Base-by-base conservation (phyloP, 352 stramenopile genomes). In the Phytophthora tentaculata region DNA sequence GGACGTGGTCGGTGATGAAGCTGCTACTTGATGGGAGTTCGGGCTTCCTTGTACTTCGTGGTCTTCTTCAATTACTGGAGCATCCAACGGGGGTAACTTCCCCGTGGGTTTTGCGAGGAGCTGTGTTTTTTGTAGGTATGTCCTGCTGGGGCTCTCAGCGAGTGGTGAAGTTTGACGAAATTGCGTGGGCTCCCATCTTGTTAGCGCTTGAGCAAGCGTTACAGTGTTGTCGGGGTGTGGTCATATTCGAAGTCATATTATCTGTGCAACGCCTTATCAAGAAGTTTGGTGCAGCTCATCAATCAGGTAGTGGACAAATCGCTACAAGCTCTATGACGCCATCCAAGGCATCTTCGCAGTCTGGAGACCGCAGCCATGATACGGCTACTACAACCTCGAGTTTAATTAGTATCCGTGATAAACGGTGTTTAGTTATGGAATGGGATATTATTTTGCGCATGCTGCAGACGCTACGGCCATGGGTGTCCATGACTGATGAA, bases 91-190 rank as follows among this genome's bases (percentile, higher is more conserved):
- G 56, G 3, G 59, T 60, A 52, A 86, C 81, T 55, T 89, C 79
- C 19, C 77, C 86, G 49, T 92, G 81, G 82, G 84, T 94, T n/a
- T 70, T 93, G 0, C 82, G 89, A 50, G 89, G 89, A 0, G 87
- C 88, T 0, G 86, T 96, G 13, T 96, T 96, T 69, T 96, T 95
- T 62, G 69, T 96, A 5, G 89, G 88, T 2, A 96, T 96, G 89
- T 96, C 88, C 16, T 94, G 84, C 35, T 96, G 89, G 89, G 89
- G 89, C 3, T 95, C 86, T 14, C 88, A 96, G 51, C 85, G 88
- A 19, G 76, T 95, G 0, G 65, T 75, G 5, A 85, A 79, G 56
- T 81, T 96, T 54, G 86, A 94, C 19, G 73, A 92, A 43, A 79
- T 92, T 56, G 83, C 85, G 56, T 95, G 86, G 85, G 76, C 76